A percentile compares a stretch with the other conserved stretches of the same genome.
Conservation (phyloP, 1,284 basidiomycete species). For the Lentinula novae-zelandiae region DNA sequence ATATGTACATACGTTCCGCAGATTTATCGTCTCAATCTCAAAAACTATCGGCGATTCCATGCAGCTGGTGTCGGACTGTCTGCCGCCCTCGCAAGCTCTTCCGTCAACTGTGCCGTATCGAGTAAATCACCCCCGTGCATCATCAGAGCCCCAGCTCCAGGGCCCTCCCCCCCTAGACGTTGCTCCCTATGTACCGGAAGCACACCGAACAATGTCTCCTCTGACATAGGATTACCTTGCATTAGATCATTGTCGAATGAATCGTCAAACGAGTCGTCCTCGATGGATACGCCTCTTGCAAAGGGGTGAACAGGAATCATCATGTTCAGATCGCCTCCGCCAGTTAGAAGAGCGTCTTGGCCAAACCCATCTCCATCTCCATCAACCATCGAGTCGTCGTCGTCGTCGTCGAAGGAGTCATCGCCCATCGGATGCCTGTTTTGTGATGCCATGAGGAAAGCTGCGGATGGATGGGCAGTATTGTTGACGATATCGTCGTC, state of each 20-base stretch:
- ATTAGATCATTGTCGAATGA: constrained; percentile 51
- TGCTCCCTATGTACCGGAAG: constrained; percentile 41
- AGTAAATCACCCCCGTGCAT: constrained; percentile 59
- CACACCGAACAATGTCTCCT: constrained; percentile 67
- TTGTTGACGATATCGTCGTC: constrained; percentile 46
- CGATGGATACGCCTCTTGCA: constrained; percentile 24
- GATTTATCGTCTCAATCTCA: background rate
- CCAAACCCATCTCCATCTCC: background rate
- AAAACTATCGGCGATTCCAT: background rate
- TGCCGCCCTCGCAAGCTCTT: constrained; percentile 45
- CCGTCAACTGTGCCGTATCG: constrained; percentile 58
- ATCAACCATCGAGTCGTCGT: constrained; percentile 4
- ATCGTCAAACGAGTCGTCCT: constrained; percentile 33
- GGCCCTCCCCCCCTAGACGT: constrained; percentile 11
- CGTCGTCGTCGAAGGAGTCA: constrained; percentile 12
- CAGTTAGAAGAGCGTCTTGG: background rate
- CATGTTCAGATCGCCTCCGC: background rate
- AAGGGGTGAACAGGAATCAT: constrained; percentile 51
- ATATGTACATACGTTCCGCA: background rate
- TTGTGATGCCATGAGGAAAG: constrained; percentile 50
- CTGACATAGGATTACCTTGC: constrained; percentile 25
- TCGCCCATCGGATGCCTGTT: constrained; percentile 12
- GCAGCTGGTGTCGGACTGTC: constrained; percentile 60
- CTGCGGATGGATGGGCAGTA: constrained; percentile 52
- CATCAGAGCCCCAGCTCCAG: constrained; percentile 29